These are phyloP conservation scores for Paecilomyces sp. DNA, from an alignment of 2,329 filamentous ascomycete genomes.

Conservation along the genomic window DNA sequence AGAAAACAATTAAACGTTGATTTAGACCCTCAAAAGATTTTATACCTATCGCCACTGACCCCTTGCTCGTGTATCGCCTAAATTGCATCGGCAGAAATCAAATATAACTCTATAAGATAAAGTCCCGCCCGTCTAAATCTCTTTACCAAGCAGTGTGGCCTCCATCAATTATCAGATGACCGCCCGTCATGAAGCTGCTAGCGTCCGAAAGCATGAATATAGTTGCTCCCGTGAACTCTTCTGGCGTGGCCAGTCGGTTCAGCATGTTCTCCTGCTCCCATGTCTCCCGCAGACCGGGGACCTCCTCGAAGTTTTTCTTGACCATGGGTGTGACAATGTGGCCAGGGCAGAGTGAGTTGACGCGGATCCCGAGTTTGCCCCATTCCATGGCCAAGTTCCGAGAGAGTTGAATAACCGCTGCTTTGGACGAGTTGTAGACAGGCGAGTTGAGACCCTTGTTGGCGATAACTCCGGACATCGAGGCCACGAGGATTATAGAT, in stretches of 20 bases:
- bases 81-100: neutral
- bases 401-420: constrained; percentile 46
- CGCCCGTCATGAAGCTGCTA: constrained; percentile 64
- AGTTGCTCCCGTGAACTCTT: constrained; percentile 58
- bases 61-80: neutral
- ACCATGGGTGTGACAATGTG: constrained; percentile 67
- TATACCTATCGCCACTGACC: neutral
- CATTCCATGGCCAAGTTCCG: constrained; percentile 48
- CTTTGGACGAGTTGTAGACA: constrained; percentile 49
- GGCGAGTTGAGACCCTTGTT: constrained; percentile 41
- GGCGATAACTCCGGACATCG: constrained; percentile 45
- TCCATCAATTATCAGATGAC: constrained; percentile 63
- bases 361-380: constrained; percentile 44
- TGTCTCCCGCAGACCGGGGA: constrained; percentile 51
- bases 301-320: constrained; percentile 66
- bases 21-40: neutral
- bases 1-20: neutral
- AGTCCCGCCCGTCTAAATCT: neutral
- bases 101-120: neutral
- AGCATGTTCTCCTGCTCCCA: constrained; percentile 46
- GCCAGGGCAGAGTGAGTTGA: constrained; percentile 48
- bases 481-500: constrained; percentile 44
- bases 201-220: constrained; percentile 62
- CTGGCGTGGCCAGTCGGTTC: constrained; percentile 46
- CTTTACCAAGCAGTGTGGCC: constrained; percentile 51